Conservation (phyloP, 169 alveolate species). For the Cryptosporidium bovis region DNA sequence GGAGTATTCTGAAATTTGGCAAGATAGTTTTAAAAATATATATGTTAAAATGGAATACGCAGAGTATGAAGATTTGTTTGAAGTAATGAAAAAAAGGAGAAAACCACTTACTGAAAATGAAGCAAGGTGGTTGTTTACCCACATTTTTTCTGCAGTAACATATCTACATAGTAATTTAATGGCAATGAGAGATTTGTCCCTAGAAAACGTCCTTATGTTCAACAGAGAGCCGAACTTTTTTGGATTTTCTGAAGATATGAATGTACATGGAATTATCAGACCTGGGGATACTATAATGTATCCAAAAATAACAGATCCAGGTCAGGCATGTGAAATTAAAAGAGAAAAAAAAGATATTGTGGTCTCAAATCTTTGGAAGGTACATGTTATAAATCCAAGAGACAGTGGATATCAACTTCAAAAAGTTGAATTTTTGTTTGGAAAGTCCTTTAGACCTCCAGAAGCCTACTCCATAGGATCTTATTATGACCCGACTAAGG, state of each 20-base stretch:
- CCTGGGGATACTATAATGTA: slow-evolving; percentile 76
- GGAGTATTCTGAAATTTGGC: slow-evolving; percentile 71
- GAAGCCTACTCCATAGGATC: slow-evolving; percentile 78
- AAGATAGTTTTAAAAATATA: slow-evolving; percentile 54
- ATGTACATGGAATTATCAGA: slow-evolving; percentile 15
- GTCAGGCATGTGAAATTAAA: slow-evolving; percentile 81
- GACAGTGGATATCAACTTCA: slow-evolving; percentile 66
- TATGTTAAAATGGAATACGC: slow-evolving; percentile 80
- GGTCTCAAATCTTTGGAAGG: slow-evolving; percentile 9
- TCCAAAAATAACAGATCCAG: slow-evolving; percentile 84
- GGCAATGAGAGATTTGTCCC: slow-evolving; percentile 79
- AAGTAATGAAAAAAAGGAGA: slow-evolving; percentile 78
- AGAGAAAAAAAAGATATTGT: slow-evolving; percentile 31
- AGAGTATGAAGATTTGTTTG: slow-evolving; percentile 78
- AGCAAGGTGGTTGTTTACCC: slow-evolving; percentile 78
- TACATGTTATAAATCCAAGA: slow-evolving; percentile 15
- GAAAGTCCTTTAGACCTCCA: slow-evolving; percentile 85
- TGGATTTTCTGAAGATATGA: slow-evolving; percentile 4
- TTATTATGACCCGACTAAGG: slow-evolving; percentile 81
- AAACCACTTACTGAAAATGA: slow-evolving; percentile 77
- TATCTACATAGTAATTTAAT: slow-evolving; percentile 75
- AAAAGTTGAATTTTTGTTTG: slow-evolving; percentile 76
- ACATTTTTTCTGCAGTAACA: slow-evolving; percentile 75
- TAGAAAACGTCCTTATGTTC: slow-evolving; percentile 81
- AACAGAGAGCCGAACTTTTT: slow-evolving; percentile 75